Percentiles rank a stretch among this genome's conserved stretches.
Evolutionary conservation across 495 filamentous ascomycete species (phyloP).

Genomic region (Hypomontagnella monticulosa): DNA sequence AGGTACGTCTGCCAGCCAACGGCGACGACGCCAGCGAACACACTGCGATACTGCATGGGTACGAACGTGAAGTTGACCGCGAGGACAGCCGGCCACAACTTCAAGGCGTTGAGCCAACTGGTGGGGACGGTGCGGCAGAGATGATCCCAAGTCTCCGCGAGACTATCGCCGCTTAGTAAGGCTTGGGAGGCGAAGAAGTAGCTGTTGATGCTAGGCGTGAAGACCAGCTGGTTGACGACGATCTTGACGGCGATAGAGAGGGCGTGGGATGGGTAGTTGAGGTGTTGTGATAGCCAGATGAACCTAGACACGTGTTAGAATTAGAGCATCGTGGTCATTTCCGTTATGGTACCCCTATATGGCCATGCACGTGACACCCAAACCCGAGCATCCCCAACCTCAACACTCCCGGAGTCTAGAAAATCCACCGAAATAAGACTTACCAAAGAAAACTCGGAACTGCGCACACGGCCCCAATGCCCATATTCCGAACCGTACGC

Average conservation of each 20-base stretch:
- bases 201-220: slow-evolving; percentile 87
- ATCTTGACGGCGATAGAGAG: slow-evolving; percentile 80
- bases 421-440: slow-evolving; percentile 25
- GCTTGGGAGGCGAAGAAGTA: slow-evolving; percentile 93
- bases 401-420: background rate
- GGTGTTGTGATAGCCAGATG: slow-evolving; percentile 77
- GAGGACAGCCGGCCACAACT: slow-evolving; percentile 90
- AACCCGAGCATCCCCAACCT: too few species aligned
- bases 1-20: slow-evolving; percentile 95
- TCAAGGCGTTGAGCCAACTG: slow-evolving; percentile 80
- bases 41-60: slow-evolving; percentile 75
- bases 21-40: slow-evolving; percentile 81
- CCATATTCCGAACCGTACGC: slow-evolving; percentile 74
- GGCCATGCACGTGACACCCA: background rate
- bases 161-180: slow-evolving; percentile 65
- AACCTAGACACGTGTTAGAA: slow-evolving; percentile 64
- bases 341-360: background rate
- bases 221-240: slow-evolving; percentile 79
- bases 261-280: slow-evolving; percentile 80
- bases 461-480: slow-evolving; percentile 74
- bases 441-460: slow-evolving; percentile 87
- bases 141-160: slow-evolving; percentile 71
- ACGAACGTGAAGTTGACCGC: slow-evolving; percentile 89
- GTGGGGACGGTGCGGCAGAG: slow-evolving; percentile 79
- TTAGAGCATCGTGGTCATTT: background rate